Evolutionary conservation across 805 yeast genomes (phyloP).

Genomic region (Ogataea corticis): DNA sequence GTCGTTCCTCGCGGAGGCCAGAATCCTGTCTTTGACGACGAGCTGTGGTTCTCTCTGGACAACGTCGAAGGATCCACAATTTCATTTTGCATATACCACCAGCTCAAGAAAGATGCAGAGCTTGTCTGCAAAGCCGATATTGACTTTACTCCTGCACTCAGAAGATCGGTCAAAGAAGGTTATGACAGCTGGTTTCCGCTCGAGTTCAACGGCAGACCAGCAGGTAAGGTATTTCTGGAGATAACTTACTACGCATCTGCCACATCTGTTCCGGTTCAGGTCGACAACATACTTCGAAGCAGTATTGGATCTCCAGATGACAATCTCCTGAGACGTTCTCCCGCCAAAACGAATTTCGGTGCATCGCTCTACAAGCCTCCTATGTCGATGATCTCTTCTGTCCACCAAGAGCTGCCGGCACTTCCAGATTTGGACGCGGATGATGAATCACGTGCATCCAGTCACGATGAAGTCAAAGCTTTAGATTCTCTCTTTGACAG

Average conservation of each 20-base stretch:
- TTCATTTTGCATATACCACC: conserved; percentile 78
- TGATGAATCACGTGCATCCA: neutral
- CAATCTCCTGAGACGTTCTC: neutral
- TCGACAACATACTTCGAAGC: conserved; percentile 25
- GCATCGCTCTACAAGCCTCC: conserved; percentile 8
- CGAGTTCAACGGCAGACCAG: conserved; percentile 64
- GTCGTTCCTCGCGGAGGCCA: conserved; percentile 89
- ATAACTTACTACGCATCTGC: conserved; percentile 81
- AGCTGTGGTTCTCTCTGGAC: conserved; percentile 64
- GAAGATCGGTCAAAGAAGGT: conserved; percentile 68
- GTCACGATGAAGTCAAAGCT: neutral
- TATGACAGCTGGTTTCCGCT: conserved; percentile 84
- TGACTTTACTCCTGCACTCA: conserved; percentile 72
- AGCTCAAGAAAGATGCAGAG: conserved; percentile 81
- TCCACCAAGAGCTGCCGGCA: conserved; percentile 14
- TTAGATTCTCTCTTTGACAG: neutral
- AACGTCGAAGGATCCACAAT: conserved; percentile 63
- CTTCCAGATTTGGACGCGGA: conserved; percentile 19
- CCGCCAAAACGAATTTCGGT: neutral
- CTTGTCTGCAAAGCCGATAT: conserved; percentile 81
- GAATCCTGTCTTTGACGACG: conserved; percentile 85
- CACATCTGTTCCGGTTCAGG: conserved; percentile 32
- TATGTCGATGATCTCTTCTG: conserved; percentile 15
- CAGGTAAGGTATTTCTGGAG: conserved; percentile 87
- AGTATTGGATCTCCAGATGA: conserved; percentile 3